Base-by-base conservation (phyloP, 164 flowering plant species). In the Echeveria elegans region DNA sequence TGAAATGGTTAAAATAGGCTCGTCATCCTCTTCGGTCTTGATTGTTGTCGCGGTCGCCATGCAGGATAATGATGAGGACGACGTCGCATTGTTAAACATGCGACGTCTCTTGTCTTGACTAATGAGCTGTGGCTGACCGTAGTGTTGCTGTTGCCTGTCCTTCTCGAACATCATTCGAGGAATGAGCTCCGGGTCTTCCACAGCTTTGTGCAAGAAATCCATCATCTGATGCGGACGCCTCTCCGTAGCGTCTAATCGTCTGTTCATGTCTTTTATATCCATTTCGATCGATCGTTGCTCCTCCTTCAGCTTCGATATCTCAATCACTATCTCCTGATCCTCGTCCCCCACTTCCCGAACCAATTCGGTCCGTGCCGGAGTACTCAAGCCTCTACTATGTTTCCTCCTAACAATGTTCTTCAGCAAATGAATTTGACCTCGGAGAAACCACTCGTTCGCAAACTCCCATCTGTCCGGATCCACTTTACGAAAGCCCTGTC, bases 381-480 rank as follows among this genome's bases (percentile, higher is more conserved):
- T 50, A 50, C 24, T 1, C 5, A 21, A 50, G 23, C 26, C 21
- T 26, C 56, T 50, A 24, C 56, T 26, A 23, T 50, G 82, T 72
- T 86, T 92, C 40, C 88, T 77, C 64, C 98, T 75, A 32, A 59
- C 76, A 26, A 92, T 92, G 53, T 52, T 86, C 78, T 74, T 88
- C 63, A 92, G 80, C 67, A 90, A 75, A 71, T 92, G 96, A 61
- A 86, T 92, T 65, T 88, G 90, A 69, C 94, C 96, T 74, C 92
- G 80, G 65, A 92, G 70, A 70, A 92, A 92, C 19, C 96, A 92
- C 79, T 92, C 98, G 69, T 92, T 92, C 60, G 98, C 98, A 73
- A 92, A 92, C 76, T 92, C 97, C 97, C 96, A 90, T 43, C 97
- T 85, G 67, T 92, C 97, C 30, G 98, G 96, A 79, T 92, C 96